Percentiles rank a stretch among this genome's conserved stretches.
These are phyloP conservation scores for Vitis amurensis DNA, from an alignment of 164 flowering plant genomes.

Conservation along the genomic window DNA sequence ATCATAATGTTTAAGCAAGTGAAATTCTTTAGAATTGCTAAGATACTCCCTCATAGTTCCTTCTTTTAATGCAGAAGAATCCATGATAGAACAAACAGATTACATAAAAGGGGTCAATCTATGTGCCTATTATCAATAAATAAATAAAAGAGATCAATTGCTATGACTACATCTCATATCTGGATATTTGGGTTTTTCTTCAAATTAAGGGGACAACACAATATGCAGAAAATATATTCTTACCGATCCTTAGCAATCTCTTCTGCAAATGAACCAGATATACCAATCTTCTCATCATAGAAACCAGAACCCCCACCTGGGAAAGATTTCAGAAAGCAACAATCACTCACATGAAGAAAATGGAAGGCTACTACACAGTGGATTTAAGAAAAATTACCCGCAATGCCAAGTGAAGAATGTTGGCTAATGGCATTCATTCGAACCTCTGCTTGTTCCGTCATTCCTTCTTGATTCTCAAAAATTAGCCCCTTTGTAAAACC, in stretches of 20 bases:
- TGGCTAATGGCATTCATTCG: conserved; percentile 35
- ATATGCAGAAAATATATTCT: conserved; percentile 8
- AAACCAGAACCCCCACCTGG: conserved; percentile 39
- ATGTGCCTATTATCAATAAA: too few species aligned
- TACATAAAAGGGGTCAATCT: background rate
- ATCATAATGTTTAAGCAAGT: background rate
- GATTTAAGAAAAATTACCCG: conserved; percentile 28
- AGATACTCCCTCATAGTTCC: background rate
- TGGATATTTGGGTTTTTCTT: too few species aligned
- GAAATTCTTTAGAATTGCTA: background rate
- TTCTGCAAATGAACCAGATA: conserved; percentile 26
- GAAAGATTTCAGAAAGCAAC: background rate
- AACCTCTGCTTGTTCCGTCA: conserved; percentile 26
- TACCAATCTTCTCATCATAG: conserved; percentile 37
- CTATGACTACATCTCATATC: too few species aligned
- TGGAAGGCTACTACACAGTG: background rate
- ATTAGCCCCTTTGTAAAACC: conserved; percentile 24
- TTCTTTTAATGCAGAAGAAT: background rate
- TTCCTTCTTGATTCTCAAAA: conserved; percentile 34
- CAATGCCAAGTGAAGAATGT: conserved; percentile 33
- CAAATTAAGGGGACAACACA: too few species aligned
- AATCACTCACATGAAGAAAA: background rate
- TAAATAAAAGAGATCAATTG: too few species aligned
- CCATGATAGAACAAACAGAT: background rate
- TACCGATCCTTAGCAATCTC: conserved; percentile 53